Base-by-base conservation (phyloP, 352 stramenopile genomes). In the Globisporangium spinosum region DNA sequence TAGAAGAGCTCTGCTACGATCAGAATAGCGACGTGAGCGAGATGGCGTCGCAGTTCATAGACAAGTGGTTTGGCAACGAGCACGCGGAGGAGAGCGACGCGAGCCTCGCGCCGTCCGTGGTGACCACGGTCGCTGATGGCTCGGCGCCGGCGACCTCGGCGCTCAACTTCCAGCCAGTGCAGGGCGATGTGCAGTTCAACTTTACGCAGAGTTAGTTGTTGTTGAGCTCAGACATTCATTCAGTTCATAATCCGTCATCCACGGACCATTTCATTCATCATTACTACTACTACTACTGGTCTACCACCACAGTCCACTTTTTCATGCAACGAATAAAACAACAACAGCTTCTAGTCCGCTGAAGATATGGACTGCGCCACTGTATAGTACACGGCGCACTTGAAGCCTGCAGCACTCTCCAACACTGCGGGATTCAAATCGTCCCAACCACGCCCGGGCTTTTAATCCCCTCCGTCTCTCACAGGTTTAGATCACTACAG, bases 1-100 rank as follows among this genome's bases (percentile, higher is more conserved):
- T 95, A 73, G 85, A 95, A 45, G 86, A 93, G 62, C 73, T 95
- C 29, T 90, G 81, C 43, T 95, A 91, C 68, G 85, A 93, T 60
- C 67, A 88, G 64, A 95, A 95, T 63, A 79, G 89, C 53, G 81
- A 93, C 58, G 83, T 95, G 47, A 93, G 85, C 64, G 77, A 73
- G 15, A 86, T 86, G 58, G 85, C 87, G 43, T 79, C 78, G 64
- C 83, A 91, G 60, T 62, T 95, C 60, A 89, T 95, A 77, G 87
- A 95, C 65, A 89, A 80, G 71, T 95, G 82, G 82, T 95, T 95
- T 63, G 57, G 62, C 15, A 67, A 73, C 51, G 77, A 89, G 38
- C 72, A 78, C 59, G 79, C 77, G 13, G 80, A 85, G 23, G 81
- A 91, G 32, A 75, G 75, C 25, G 79, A 89, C 60, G 63, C 64